These are phyloP conservation scores for Plantago ovata DNA, from an alignment of 257 asterid genomes.

Conservation along the genomic window DNA sequence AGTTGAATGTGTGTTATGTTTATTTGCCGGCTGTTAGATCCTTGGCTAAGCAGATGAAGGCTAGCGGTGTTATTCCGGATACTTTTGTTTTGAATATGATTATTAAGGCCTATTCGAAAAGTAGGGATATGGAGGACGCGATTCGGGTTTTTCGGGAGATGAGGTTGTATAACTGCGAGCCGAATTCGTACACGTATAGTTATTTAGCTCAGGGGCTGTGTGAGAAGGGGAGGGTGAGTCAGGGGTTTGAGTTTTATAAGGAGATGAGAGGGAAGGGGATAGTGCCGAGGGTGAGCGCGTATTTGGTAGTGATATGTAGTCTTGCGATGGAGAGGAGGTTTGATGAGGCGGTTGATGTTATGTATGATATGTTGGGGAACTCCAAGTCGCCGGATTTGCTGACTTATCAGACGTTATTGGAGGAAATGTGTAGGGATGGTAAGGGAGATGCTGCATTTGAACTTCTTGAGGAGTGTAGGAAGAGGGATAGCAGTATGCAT, in stretches of 20 bases:
- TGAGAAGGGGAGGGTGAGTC: constrained; percentile 74
- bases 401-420: constrained; percentile 76
- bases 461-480: constrained; percentile 62
- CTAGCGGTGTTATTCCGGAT: constrained; percentile 75
- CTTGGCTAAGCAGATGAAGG: constrained; percentile 77
- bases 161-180: constrained; percentile 92
- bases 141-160: constrained; percentile 74
- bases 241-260: constrained; percentile 53
- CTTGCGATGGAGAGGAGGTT: constrained; percentile 70
- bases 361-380: constrained; percentile 60
- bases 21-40: constrained; percentile 76
- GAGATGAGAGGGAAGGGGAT: constrained; percentile 67
- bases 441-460: constrained; percentile 70
- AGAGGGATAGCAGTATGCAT: constrained; percentile 66
- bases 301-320: constrained; percentile 63
- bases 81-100: constrained; percentile 79
- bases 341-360: constrained; percentile 56
- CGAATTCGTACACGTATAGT: constrained; percentile 64
- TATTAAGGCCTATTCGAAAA: constrained; percentile 71
- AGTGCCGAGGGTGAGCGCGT: constrained; percentile 56
- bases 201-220: constrained; percentile 67
- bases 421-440: constrained; percentile 84
- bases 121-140: constrained; percentile 79
- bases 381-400: constrained; percentile 66
- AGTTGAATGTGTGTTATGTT: constrained; percentile 59